A percentile compares a stretch with the other conserved stretches of the same genome.
phyloP scores from a whole-genome alignment of 306 rosid species.

The Acmispon strigosus region DNA sequence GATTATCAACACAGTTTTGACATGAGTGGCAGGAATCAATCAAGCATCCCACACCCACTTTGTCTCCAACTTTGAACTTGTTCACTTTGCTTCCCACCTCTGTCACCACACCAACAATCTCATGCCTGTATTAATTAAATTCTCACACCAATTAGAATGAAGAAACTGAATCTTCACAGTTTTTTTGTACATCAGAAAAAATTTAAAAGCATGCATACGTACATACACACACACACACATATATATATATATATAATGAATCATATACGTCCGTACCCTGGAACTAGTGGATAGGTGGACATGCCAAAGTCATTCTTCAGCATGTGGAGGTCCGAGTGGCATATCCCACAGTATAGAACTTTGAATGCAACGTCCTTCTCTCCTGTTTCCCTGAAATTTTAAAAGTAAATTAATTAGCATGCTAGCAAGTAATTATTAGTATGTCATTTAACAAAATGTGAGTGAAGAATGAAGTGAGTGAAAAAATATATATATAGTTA shows the following conservation, averaged over 20 bases:
- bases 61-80: conserved; percentile 45
- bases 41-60: conserved; percentile 47
- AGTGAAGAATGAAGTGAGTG: not conserved
- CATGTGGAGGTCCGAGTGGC: conserved; percentile 47
- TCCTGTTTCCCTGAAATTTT: conserved; percentile 25
- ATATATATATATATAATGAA: not conserved
- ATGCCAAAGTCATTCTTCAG: conserved; percentile 33
- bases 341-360: conserved; percentile 49
- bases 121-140: conserved; percentile 27
- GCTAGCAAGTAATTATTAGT: not conserved
- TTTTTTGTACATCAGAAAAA: no score
- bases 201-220: no score
- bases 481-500: no score
- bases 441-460: no score
- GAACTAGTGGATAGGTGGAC: conserved; percentile 37
- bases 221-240: no score
- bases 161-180: not conserved
- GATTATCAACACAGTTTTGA: conserved; percentile 25
- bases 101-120: conserved; percentile 46
- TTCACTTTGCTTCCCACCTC: conserved; percentile 49
- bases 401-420: not conserved
- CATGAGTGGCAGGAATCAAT: conserved; percentile 48
- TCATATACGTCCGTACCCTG: conserved; percentile 29
- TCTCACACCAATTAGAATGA: not conserved
- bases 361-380: conserved; percentile 39